Evolutionary conservation across 2,329 filamentous ascomycete genomes (phyloP).

Genomic region (Ilyonectria sp.): DNA sequence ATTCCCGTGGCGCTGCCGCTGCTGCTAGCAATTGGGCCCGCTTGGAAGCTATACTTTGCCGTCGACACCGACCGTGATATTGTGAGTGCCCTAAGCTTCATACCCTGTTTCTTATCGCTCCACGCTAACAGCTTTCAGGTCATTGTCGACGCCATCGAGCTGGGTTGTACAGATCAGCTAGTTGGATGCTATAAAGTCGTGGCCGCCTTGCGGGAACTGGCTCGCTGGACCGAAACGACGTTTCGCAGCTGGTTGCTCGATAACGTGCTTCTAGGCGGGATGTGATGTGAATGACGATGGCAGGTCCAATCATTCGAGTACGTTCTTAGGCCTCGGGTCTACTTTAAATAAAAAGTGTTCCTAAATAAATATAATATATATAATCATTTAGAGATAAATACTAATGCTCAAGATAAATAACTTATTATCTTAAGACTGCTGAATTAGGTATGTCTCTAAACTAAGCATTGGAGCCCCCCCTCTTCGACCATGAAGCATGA

Average conservation of each 20-base stretch:
- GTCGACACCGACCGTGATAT: constrained; percentile 4
- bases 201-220: constrained; percentile 11
- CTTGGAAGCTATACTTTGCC: constrained; percentile 18
- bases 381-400: no score
- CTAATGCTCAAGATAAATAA: no score
- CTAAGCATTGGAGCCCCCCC: no score
- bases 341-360: no score
- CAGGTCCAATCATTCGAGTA: no score
- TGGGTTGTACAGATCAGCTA: constrained; percentile 10
- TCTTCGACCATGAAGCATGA: no score
- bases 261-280: neutral
- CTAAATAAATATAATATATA: no score
- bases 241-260: constrained; percentile 8
- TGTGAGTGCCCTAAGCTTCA: neutral
- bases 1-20: constrained; percentile 10
- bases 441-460: no score
- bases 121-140: neutral
- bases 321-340: no score
- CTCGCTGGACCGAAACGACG: constrained; percentile 12
- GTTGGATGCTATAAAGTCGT: constrained; percentile 15
- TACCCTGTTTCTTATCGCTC: neutral
- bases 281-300: neutral
- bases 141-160: constrained; percentile 7
- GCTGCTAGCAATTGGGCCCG: neutral
- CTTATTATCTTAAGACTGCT: no score